Conservation (phyloP, 2,329 filamentous ascomycete species). For the Beauveria varroae region DNA sequence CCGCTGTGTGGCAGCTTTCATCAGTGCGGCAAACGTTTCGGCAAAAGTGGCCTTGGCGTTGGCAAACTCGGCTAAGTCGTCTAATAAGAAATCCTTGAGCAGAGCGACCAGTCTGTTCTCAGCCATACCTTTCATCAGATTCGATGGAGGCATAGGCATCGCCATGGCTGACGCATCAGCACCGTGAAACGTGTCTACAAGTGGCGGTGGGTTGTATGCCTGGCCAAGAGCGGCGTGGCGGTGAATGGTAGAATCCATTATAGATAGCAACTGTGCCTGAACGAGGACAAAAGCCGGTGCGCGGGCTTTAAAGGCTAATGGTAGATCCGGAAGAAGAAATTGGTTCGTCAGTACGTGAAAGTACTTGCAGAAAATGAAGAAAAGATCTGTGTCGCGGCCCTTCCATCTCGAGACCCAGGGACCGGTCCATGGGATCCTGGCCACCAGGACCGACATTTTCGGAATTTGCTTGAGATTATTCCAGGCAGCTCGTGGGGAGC, state of each 20-base stretch:
- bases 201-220: slow-evolving; percentile 27
- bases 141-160: slow-evolving; percentile 55
- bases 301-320: slow-evolving; percentile 49
- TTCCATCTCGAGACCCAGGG: slow-evolving; percentile 82
- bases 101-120: slow-evolving; percentile 81
- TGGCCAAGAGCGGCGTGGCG: slow-evolving; percentile 54
- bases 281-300: slow-evolving; percentile 74
- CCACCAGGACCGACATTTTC: slow-evolving; percentile 57
- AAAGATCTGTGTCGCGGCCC: slow-evolving; percentile 78
- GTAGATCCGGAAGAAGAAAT: slow-evolving; percentile 51
- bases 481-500: slow-evolving; percentile 40
- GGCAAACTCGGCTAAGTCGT: slow-evolving; percentile 29
- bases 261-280: slow-evolving; percentile 71
- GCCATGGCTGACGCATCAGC: slow-evolving; percentile 61
- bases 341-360: slow-evolving; percentile 74
- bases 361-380: slow-evolving; percentile 87
- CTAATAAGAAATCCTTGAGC: slow-evolving; percentile 68
- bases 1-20: slow-evolving; percentile 66
- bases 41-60: slow-evolving; percentile 62
- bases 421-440: slow-evolving; percentile 75
- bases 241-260: slow-evolving; percentile 78
- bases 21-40: slow-evolving; percentile 62
- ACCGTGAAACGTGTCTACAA: slow-evolving; percentile 39
- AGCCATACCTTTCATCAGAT: slow-evolving; percentile 73
- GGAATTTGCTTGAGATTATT: slow-evolving; percentile 58